Evolutionary conservation across 129 eudicot species (phyloP), one percentile per base, ranked within the genome.

Genomic region (Mikania micrantha): DNA sequence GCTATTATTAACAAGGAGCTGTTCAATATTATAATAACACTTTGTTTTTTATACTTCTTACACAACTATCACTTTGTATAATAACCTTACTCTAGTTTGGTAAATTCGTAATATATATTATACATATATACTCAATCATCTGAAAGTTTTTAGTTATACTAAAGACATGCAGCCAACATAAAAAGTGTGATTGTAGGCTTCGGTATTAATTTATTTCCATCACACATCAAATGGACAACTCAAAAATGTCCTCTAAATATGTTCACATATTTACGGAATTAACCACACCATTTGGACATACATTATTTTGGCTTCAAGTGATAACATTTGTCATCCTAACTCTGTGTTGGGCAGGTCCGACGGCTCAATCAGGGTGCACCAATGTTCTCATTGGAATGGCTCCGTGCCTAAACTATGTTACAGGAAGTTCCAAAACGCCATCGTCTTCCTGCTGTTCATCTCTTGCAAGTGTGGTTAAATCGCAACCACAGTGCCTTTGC

Each of bases 321-420:
- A 45, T 76, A 50, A 41, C 79, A n/a, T 49, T 78, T 25, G 27
- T 75, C 45, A 28, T 71, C 1, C 1, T 81, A 52, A 70, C 44
- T 28, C 68, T 78, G 39, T n/a, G 49, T 16, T 57, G 35, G 45
- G 44, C 62, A 11, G 73, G 69, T 16, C 63, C 83, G 25, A 69
- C 19, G 80, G 82, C 71, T 40, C 86, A 81, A 29, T 72, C 82
- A 1, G 82, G 79, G 48, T 85, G 90, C 77, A 78, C 69, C 12
- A 81, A 47, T 54, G 82, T 75, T 61, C 64, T 81, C 45, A 64
- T 85, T 17, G 69, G 82, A 81, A 85, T 85, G 90, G 81, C 90
- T 15, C 71, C 82, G 4, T 81, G 90, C 69, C 80, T 85, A 40
- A 85, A 59, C 58, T 85, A 81, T 36, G 77, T 84, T 16, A 57